Percentiles rank a stretch among this genome's conserved stretches.
These are phyloP conservation scores for Tylopilus rubrobrunneus DNA, from an alignment of 768 basidiomycete species.

Conservation along the genomic window DNA sequence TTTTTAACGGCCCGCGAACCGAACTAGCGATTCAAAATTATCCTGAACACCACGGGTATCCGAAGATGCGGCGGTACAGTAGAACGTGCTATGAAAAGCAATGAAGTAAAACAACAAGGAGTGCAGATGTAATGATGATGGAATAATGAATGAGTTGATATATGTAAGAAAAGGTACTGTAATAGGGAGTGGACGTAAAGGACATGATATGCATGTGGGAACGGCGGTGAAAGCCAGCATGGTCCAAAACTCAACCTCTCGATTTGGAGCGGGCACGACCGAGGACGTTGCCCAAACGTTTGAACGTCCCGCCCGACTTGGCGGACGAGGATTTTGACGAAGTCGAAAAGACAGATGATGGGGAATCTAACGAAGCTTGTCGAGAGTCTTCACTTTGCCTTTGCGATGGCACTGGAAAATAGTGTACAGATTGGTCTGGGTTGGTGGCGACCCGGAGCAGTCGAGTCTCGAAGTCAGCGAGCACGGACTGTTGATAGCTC, in stretches of 20 bases:
- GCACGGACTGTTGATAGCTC: constrained; percentile 29
- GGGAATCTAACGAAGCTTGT: constrained; percentile 27
- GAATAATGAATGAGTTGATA: constrained; percentile 16
- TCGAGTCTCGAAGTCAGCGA: constrained; percentile 30
- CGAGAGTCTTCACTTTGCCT: constrained; percentile 27
- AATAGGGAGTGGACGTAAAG: constrained; percentile 8
- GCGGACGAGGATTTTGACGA: constrained; percentile 17
- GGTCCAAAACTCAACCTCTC: constrained; percentile 9
- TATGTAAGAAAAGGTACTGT: constrained; percentile 7
- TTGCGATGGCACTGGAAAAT: constrained; percentile 33
- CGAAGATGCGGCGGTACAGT: constrained; percentile 12
- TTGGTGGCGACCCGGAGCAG: constrained; percentile 25
- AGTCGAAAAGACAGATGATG: constrained; percentile 25
- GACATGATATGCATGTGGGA: constrained; percentile 4
- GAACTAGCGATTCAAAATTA: not conserved
- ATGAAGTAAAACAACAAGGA: not conserved
- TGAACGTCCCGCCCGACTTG: constrained; percentile 22
- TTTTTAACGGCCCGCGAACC: not conserved
- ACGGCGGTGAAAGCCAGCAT: not conserved
- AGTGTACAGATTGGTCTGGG: constrained; percentile 31
- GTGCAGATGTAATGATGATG: constrained; percentile 4
- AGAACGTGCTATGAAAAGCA: not conserved
- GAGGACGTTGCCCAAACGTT: constrained; percentile 17
- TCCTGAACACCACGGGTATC: constrained; percentile 3
- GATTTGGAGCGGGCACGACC: constrained; percentile 23